Base-by-base conservation (phyloP, 2,329 filamentous ascomycete species). In the Aspergillus fumigatiaffinis region DNA sequence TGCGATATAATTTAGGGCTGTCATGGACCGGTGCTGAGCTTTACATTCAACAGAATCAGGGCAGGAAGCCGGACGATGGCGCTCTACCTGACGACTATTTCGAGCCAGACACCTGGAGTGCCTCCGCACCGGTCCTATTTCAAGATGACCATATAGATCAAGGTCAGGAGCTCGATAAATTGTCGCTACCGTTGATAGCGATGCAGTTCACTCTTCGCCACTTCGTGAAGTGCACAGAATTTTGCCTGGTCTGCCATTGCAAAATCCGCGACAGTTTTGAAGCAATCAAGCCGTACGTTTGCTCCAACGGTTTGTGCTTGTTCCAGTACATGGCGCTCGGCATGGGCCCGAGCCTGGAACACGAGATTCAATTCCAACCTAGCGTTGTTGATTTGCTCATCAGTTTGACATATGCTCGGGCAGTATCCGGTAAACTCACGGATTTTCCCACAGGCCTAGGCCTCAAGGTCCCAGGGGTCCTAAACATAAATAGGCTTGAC, bases 251-350 rank as follows among this genome's bases (percentile, higher is more conserved):
- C 25, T 97, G 92, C 67, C 90, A 95, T 71, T 83, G 83, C 63
- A 87, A 82, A 63, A 81, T 90, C 38, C 73, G 83, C 1, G 80
- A 80, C 2, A 82, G 84, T 0, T 86, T 93, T 41, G 77, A 80
- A 61, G 75, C 78, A 0, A 55, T 80, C 29, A 80, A 78, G 57
- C 78, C 78, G 1, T 91, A 89, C 59, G 91, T 96, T 48, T 97
- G 92, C 73, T 84, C 84, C 23, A 82, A 84, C 12, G 79, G 82
- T 1, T 79, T 97, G 3, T 97, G 92, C 67, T 77, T 96, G 3
- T 96, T 90, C 67, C 92, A 97, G 68, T 96, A 94, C 75, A 89
- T 96, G 81, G 81, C 84, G 17, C 79, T 95, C n/a, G 91, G 91
- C 0, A 87, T 96, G 66, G 92, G 92, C 0, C 89, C 90, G 1